phyloP scores from a whole-genome alignment of 306 rosid genomes.

The Prunus mongolica region DNA sequence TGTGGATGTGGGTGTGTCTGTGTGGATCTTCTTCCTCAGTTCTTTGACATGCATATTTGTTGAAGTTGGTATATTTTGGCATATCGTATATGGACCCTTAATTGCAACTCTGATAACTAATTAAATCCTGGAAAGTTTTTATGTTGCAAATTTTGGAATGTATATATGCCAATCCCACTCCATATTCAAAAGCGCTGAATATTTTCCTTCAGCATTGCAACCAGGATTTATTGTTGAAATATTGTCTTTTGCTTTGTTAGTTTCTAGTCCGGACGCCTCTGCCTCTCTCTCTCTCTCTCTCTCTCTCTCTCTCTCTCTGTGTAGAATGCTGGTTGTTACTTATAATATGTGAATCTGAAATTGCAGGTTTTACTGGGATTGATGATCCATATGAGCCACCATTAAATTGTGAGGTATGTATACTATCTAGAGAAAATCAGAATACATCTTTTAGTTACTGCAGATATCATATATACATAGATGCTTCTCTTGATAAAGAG shows the following conservation, averaged over 20 bases:
- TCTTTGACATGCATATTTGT: background rate
- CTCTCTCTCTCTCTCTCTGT: background rate
- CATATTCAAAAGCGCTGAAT: background rate
- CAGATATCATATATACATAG: background rate
- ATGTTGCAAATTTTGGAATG: background rate
- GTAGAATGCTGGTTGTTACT: background rate
- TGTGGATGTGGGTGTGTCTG: background rate
- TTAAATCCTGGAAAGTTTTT: background rate
- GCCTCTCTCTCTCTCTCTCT: no score
- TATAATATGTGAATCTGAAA: background rate
- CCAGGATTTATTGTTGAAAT: background rate
- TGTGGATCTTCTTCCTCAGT: background rate
- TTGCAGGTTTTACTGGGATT: constrained; percentile 77
- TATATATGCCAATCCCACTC: background rate
- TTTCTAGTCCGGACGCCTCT: background rate
- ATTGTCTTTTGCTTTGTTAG: background rate
- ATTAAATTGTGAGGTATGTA: constrained; percentile 51
- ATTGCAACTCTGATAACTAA: background rate
- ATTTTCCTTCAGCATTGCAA: background rate
- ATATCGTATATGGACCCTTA: background rate
- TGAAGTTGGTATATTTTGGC: background rate
- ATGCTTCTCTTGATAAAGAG: background rate
- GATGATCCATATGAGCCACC: constrained; percentile 81
- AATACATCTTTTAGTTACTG: background rate
- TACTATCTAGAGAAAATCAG: constrained; percentile 10